Evolutionary conservation across 345 rosid species (phyloP), one percentile per base, ranked within the genome.

Genomic region (Physaria fendleri): DNA sequence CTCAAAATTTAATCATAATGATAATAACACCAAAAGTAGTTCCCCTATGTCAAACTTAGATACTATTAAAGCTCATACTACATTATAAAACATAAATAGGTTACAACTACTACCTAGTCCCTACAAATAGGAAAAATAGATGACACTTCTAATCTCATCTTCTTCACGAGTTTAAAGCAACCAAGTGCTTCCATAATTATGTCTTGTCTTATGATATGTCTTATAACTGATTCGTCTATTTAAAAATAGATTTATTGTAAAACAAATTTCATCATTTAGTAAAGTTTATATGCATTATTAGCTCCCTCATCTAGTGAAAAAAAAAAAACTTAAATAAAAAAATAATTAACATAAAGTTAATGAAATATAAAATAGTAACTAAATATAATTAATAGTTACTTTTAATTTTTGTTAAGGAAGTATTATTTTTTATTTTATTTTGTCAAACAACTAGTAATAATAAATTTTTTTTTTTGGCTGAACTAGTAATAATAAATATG

Each of bases 91-190:
- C 45, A 25, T 5, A n/a, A n/a, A 9, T 12, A 46, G 35, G 20
- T 18, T 47, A 46, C 3, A 32, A 21, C 30, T 21, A 13, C 30
- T 30, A 7, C 8, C 41, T 13, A 8, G 6, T 43, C 4, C 25
- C 62, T 28, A 28, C 50, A 8, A 57, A 41, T 41, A 41, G 2
- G 6, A 56, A 2, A 10, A 11, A 38, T 24, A 22, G n/a, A n/a
- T n/a, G n/a, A 59, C 20, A 60, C 60, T 59, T 51, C 13, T 10
- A 24, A 30, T 61, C 15, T 41, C 13, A 2, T 29, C 30, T 33
- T 51, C 73, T 38, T 60, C 73, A 69, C 73, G 73, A 53, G 67
- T 60, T 69, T 69, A 69, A 69, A 69, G 73, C 50, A 6, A 68
- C 15, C 6, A 42, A 16, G 56, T 60, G 62, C 37, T 53, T 53